Evolutionary conservation across 345 rosid species (phyloP).

Genomic region (Erucastrum elatum): DNA sequence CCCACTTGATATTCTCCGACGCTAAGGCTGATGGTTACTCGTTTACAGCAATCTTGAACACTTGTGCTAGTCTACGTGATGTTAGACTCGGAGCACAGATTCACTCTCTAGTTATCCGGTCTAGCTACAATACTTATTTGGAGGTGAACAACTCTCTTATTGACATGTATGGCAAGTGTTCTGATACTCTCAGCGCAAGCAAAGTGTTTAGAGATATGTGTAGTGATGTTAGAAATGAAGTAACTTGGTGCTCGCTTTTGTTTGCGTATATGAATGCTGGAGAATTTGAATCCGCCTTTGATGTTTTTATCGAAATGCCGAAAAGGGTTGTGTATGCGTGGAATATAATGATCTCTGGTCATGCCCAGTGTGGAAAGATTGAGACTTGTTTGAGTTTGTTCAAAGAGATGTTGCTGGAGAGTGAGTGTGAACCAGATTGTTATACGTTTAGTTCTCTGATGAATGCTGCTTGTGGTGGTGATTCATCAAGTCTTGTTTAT

Average conservation of each 20-base stretch:
- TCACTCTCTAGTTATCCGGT: conserved; percentile 51
- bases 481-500: conserved; percentile 38
- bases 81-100: conserved; percentile 47
- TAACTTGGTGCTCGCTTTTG: conserved; percentile 83
- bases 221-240: conserved; percentile 51
- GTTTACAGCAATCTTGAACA: conserved; percentile 58
- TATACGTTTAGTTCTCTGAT: conserved; percentile 74
- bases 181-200: conserved; percentile 46
- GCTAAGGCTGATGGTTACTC: conserved; percentile 59
- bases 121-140: conserved; percentile 45
- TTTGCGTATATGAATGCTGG: conserved; percentile 56
- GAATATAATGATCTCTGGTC: conserved; percentile 72
- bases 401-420: conserved; percentile 48
- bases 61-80: conserved; percentile 51
- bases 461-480: conserved; percentile 50
- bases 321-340: conserved; percentile 56
- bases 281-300: conserved; percentile 40
- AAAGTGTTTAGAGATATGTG: conserved; percentile 58
- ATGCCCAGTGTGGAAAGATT: conserved; percentile 53
- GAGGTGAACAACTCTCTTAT: conserved; percentile 68
- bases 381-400: conserved; percentile 52
- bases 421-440: conserved; percentile 57
- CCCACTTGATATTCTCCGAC: conserved; percentile 45
- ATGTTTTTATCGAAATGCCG: conserved; percentile 59
- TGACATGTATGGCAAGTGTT: conserved; percentile 83